Conservation (phyloP, 768 basidiomycete genomes). For the Rhodotorula taiwanensis region DNA sequence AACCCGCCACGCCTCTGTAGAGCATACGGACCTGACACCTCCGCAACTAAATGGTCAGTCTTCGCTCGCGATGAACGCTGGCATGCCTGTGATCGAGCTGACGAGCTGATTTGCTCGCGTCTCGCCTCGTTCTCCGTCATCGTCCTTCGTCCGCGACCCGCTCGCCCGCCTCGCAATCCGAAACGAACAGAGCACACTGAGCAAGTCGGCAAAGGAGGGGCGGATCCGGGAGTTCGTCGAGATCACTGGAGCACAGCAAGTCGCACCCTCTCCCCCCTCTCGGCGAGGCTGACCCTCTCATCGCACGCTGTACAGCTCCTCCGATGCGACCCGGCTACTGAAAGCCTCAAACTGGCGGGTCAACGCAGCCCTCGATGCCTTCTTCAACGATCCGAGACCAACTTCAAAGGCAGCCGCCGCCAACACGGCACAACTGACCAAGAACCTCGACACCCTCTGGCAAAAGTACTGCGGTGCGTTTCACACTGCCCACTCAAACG, state of each 20-base stretch:
- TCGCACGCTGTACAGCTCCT: constrained; percentile 6
- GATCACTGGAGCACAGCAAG: constrained; percentile 38
- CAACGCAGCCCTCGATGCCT: constrained; percentile 39
- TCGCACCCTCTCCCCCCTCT: not conserved
- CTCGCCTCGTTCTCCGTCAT: no score
- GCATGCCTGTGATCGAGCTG: no score
- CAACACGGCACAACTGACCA: not conserved
- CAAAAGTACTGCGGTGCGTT: constrained; percentile 61
- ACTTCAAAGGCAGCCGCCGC: constrained; percentile 1
- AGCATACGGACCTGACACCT: no score
- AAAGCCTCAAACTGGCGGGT: constrained; percentile 28
- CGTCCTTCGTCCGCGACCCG: not conserved
- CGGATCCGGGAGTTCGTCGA: constrained; percentile 35
- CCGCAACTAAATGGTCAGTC: no score
- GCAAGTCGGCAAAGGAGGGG: constrained; percentile 35
- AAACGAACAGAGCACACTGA: constrained; percentile 4
- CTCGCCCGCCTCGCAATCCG: no score
- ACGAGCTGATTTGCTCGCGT: no score
- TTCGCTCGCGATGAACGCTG: no score
- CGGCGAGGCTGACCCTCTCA: not conserved
- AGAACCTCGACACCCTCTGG: constrained; percentile 57
- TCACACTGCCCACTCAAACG: not conserved
- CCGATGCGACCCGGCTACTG: constrained; percentile 31
- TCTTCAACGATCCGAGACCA: constrained; percentile 30
- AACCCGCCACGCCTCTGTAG: no score